Evolutionary conservation across 768 basidiomycete genomes (phyloP).

Genomic region (Amanita subjunquillea): DNA sequence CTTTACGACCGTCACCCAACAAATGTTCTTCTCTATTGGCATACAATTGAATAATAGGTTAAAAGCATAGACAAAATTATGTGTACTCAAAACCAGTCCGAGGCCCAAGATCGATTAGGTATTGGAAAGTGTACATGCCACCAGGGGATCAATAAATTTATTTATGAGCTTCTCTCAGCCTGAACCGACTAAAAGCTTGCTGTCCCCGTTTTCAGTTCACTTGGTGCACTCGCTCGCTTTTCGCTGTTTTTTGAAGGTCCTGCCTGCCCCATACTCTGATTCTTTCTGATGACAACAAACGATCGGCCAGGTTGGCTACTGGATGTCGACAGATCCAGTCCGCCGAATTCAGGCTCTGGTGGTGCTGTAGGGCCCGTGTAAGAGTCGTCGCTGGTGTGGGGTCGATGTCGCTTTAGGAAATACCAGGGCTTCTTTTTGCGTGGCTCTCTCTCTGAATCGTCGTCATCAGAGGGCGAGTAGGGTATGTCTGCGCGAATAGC

Average conservation of each 20-base stretch:
- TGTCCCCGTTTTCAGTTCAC: background rate
- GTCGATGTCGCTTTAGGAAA: constrained; percentile 46
- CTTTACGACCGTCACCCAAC: background rate
- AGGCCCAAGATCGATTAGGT: background rate
- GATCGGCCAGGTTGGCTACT: constrained; percentile 36
- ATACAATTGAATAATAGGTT: constrained; percentile 1
- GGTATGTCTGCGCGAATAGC: background rate
- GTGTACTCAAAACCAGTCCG: constrained; percentile 1
- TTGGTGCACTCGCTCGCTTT: constrained; percentile 1
- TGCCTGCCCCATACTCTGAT: constrained; percentile 28
- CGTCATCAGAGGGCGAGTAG: constrained; percentile 24
- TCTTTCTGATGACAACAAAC: constrained; percentile 65
- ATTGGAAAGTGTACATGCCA: background rate
- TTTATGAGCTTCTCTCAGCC: background rate
- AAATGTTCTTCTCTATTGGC: background rate
- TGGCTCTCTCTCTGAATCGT: constrained; percentile 28
- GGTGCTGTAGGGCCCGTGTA: constrained; percentile 14
- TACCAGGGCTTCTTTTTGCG: constrained; percentile 68
- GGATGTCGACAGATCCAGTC: constrained; percentile 15
- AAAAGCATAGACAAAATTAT: background rate
- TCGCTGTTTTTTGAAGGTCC: constrained; percentile 18
- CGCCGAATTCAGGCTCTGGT: constrained; percentile 26
- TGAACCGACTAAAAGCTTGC: background rate
- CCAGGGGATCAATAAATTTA: background rate
- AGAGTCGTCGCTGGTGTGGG: constrained; percentile 46